A percentile compares a stretch with the other conserved stretches of the same genome.
These are phyloP conservation scores for Tylopilus subfusipes DNA, from an alignment of 768 basidiomycete species.

Conservation along the genomic window DNA sequence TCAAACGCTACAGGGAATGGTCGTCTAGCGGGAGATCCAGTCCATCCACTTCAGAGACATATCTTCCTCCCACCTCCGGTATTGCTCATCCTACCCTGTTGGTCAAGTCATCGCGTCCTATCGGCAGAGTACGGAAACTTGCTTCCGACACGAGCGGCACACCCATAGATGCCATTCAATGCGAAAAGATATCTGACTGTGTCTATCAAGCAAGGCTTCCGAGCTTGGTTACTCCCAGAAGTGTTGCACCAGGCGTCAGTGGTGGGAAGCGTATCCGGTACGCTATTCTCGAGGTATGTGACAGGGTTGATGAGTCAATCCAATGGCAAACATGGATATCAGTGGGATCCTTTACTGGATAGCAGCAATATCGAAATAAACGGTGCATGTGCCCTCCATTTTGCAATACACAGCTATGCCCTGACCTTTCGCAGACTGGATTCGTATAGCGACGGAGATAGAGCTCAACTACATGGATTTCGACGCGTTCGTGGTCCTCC, in stretches of 20 bases:
- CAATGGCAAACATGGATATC: background rate
- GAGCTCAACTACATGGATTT: conserved; percentile 84
- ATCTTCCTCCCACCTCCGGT: conserved; percentile 2
- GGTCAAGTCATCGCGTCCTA: conserved; percentile 70
- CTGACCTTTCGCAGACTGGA: conserved; percentile 62
- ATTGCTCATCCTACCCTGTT: conserved; percentile 39
- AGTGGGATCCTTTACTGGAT: conserved; percentile 88
- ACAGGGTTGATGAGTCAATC: background rate
- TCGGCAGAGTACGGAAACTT: conserved; percentile 45
- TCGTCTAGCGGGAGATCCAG: conserved; percentile 59
- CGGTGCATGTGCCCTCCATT: conserved; percentile 42
- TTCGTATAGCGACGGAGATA: conserved; percentile 86
- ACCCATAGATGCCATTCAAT: conserved; percentile 34
- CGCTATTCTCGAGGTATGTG: conserved; percentile 72
- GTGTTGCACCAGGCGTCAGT: conserved; percentile 54
- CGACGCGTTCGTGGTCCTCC: conserved; percentile 88
- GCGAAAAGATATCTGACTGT: conserved; percentile 51
- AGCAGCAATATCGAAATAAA: conserved; percentile 85
- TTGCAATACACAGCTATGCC: background rate
- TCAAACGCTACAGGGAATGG: conserved; percentile 80
- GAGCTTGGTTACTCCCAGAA: conserved; percentile 75
- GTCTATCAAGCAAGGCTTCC: conserved; percentile 74
- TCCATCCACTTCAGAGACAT: conserved; percentile 29
- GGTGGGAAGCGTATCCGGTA: conserved; percentile 75
- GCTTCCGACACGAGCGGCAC: conserved; percentile 25